Conservation (phyloP, 2,329 filamentous ascomycete species). For the Colletotrichum graminicola region DNA sequence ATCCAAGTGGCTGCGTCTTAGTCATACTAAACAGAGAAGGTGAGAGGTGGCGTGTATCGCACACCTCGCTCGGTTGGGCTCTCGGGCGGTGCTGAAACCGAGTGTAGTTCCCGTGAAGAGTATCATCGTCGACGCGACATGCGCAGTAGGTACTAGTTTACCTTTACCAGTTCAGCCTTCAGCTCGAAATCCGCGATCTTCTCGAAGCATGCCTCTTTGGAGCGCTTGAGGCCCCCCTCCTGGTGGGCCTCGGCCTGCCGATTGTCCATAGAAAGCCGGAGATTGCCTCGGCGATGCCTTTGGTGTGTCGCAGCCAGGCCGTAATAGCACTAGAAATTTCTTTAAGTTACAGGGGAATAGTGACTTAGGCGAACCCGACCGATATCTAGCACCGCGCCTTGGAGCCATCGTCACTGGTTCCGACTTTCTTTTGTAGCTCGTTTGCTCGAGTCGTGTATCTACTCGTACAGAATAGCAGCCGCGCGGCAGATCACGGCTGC, state of each 20-base stretch:
- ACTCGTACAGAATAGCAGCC: conserved; percentile 15
- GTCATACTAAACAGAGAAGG: conserved; percentile 10
- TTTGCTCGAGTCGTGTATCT: conserved; percentile 16
- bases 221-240: conserved; percentile 17
- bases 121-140: conserved; percentile 14
- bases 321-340: conserved; percentile 16
- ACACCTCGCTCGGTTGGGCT: conserved; percentile 28
- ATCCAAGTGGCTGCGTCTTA: conserved; percentile 9
- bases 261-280: conserved; percentile 7
- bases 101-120: conserved; percentile 17
- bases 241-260: conserved; percentile 23
- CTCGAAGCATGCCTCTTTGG: conserved; percentile 38
- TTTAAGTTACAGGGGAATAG: neutral
- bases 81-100: conserved; percentile 39
- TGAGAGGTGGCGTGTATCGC: conserved; percentile 1
- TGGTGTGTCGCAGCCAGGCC: conserved; percentile 23
- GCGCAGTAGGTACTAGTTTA: neutral
- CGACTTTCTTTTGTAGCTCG: conserved; percentile 13
- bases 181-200: conserved; percentile 35
- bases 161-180: conserved; percentile 9
- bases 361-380: neutral
- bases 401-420: conserved; percentile 1
- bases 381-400: neutral
- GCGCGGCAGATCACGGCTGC: conserved; percentile 31
- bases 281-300: conserved; percentile 37